Percentiles rank a stretch among this genome's conserved stretches.
phyloP scores from a whole-genome alignment of 176 grass and related monocot genomes.

The Pontederia crassipes region DNA sequence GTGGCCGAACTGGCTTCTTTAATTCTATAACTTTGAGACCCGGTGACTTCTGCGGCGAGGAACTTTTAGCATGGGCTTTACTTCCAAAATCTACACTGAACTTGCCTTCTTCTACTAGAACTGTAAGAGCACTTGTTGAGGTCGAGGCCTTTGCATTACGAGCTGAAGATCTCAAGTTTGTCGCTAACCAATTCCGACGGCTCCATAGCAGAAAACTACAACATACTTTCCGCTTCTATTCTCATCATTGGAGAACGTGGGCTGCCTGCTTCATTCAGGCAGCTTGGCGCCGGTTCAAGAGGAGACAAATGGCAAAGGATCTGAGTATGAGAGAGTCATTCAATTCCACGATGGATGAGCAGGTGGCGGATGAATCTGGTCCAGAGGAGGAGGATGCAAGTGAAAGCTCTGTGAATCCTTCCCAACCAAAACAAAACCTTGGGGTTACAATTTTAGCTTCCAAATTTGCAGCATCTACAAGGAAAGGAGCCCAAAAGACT shows the following conservation, averaged over 20 bases:
- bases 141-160: constrained; percentile 7
- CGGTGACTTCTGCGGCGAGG: constrained; percentile 5
- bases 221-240: constrained; percentile 8
- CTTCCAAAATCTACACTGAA: neutral
- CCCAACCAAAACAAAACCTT: neutral
- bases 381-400: neutral
- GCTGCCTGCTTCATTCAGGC: constrained; percentile 16
- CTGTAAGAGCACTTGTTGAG: constrained; percentile 4
- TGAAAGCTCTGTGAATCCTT: neutral
- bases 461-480: constrained; percentile 26
- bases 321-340: neutral
- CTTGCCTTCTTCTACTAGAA: constrained; percentile 8
- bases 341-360: neutral
- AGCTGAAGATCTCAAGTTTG: constrained; percentile 10
- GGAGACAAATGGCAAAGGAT: constrained; percentile 5
- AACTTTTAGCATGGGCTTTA: constrained; percentile 5
- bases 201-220: constrained; percentile 7
- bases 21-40: constrained; percentile 4
- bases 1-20: constrained; percentile 3
- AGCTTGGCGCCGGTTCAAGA: constrained; percentile 5
- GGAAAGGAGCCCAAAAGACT: constrained; percentile 49
- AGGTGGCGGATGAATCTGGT: neutral
- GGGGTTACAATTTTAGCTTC: constrained; percentile 5
- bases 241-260: constrained; percentile 12
- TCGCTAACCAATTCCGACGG: constrained; percentile 1